Conservation (phyloP, 768 basidiomycete genomes). For the Kwoniella shandongensis region DNA sequence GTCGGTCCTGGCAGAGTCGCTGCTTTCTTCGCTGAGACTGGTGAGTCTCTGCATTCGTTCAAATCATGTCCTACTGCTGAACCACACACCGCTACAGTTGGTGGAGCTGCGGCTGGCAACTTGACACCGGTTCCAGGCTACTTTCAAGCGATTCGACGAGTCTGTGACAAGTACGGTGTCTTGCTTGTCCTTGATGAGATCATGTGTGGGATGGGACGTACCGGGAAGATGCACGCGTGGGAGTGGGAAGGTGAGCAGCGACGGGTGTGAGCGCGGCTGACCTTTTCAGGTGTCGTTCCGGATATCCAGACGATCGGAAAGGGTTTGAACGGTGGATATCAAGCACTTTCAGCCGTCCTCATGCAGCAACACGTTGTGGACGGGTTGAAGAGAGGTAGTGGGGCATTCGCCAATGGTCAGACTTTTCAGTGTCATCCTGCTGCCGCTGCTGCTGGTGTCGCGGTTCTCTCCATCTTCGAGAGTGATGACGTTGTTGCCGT, state of each 20-base stretch:
- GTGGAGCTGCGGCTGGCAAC: slow-evolving; percentile 79
- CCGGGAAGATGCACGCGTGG: slow-evolving; percentile 87
- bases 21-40: slow-evolving; percentile 28
- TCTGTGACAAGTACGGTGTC: slow-evolving; percentile 58
- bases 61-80: slow-evolving; percentile 35
- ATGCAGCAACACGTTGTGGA: slow-evolving; percentile 69
- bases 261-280: background rate
- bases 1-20: slow-evolving; percentile 77
- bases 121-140: slow-evolving; percentile 79
- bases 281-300: slow-evolving; percentile 59
- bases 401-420: slow-evolving; percentile 29
- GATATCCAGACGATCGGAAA: slow-evolving; percentile 89
- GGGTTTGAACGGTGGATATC: slow-evolving; percentile 87
- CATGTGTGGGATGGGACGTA: slow-evolving; percentile 89
- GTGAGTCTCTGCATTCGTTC: background rate
- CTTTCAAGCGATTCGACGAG: slow-evolving; percentile 66
- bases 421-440: slow-evolving; percentile 66
- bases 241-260: slow-evolving; percentile 57
- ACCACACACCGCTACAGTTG: slow-evolving; percentile 66
- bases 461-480: slow-evolving; percentile 72
- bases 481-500: slow-evolving; percentile 9
- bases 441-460: slow-evolving; percentile 74
- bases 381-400: slow-evolving; percentile 61
- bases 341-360: slow-evolving; percentile 73
- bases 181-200: slow-evolving; percentile 89